These are phyloP conservation scores for Naganishia sp. DNA, from an alignment of 1,284 basidiomycete genomes.

Conservation along the genomic window DNA sequence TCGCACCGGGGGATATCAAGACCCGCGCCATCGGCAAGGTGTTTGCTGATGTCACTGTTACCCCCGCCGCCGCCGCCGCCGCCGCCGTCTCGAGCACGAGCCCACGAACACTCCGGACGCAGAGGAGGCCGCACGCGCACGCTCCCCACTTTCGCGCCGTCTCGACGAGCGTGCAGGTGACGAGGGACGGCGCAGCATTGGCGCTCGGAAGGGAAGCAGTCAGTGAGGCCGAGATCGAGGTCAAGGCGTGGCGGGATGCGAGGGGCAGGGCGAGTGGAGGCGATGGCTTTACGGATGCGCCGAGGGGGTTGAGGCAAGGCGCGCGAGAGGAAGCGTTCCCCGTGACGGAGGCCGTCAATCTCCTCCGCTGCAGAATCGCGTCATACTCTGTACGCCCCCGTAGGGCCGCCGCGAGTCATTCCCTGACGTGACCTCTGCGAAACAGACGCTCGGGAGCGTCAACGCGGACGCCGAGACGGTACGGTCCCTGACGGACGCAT, in stretches of 20 bases:
- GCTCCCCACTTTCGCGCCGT: slow-evolving; percentile 17
- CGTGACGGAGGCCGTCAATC: slow-evolving; percentile 42
- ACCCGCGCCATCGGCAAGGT: slow-evolving; percentile 66
- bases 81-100: background rate
- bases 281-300: slow-evolving; percentile 39
- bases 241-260: slow-evolving; percentile 79
- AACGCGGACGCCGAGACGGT: slow-evolving; percentile 35
- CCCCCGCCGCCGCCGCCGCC: slow-evolving; percentile 40
- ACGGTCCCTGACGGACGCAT: slow-evolving; percentile 35
- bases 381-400: slow-evolving; percentile 47
- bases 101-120: background rate
- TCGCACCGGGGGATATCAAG: slow-evolving; percentile 73
- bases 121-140: background rate
- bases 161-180: slow-evolving; percentile 7
- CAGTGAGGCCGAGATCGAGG: slow-evolving; percentile 86
- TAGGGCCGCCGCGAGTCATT: no score
- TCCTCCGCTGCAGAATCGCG: slow-evolving; percentile 48
- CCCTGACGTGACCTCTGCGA: no score
- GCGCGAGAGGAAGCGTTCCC: slow-evolving; percentile 40
- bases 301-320: slow-evolving; percentile 37
- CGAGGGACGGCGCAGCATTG: slow-evolving; percentile 12
- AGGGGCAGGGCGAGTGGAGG: slow-evolving; percentile 52
- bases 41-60: slow-evolving; percentile 56
- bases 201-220: slow-evolving; percentile 80
- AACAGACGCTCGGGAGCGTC: slow-evolving; percentile 46